Base-by-base conservation (phyloP, 2,329 filamentous ascomycete species). In the Aspergillus puulaauensis region DNA sequence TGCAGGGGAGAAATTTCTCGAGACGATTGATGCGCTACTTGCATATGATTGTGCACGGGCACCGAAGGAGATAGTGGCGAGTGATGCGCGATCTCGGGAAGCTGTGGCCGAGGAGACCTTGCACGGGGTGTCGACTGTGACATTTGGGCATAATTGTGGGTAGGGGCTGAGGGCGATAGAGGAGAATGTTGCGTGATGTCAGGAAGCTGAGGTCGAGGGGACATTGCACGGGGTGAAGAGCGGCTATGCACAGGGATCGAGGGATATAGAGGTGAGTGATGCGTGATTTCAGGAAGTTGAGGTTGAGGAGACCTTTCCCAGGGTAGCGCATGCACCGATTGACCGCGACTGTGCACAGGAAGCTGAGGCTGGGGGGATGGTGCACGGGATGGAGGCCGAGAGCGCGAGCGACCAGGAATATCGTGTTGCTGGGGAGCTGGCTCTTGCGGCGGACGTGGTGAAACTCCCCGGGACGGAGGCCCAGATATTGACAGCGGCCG, bases 401-500 rank as follows among this genome's bases (percentile, higher is more conserved):
- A 45, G 33, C 35, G 55, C 23, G 58, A 24, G 14, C 48, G 56
- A n/a, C n/a, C 45, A 15, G 43, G 51, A 6, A 31, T 23, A 15
- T 51, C 51, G 43, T 45, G 27, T 27, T 59, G 61, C 7, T 63
- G 64, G 27, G 62, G 46, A 37, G 61, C 54, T 9, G 50, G 17
- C 8, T 62, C 62, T 21, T 52, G 57, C 14, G 53, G 65, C 21
- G 66, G 61, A 44, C 64, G 66, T 8, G 70, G 69, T 31, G 70
- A 73, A 15, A 58, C 47, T 2, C 65, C 66, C 12, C 66, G 67
- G 17, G 70, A 67, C 2, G 68, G 67, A 35, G 69, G 61, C 39
- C 70, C 63, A 21, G 73, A 70, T 46, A 69, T 67, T 23, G 75
- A 73, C 3, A 67, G 64, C n/a, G 69, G 69, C 40, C 70, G 69